Evolutionary conservation across 2,329 filamentous ascomycete species (phyloP).

Genomic region (Fusarium metavorans): DNA sequence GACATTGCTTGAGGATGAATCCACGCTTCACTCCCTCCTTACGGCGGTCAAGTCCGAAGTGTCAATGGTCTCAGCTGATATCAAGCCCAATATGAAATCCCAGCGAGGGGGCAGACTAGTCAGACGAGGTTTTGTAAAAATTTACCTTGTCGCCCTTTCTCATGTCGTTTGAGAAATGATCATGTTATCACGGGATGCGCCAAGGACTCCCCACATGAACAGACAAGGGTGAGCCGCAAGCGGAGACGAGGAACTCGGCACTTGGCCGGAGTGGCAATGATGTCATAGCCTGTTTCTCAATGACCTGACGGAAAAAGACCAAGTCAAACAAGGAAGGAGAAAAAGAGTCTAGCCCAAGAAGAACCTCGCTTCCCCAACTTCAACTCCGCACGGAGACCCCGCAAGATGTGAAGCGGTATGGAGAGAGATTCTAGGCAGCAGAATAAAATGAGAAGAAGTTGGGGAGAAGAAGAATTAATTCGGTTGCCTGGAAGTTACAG

Average conservation of each 20-base stretch:
- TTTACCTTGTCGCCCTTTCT: not conserved
- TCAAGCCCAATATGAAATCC: not conserved
- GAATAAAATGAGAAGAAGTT: slow-evolving; percentile 13
- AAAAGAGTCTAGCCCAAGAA: not conserved
- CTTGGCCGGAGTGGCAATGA: not conserved
- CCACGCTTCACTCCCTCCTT: not conserved
- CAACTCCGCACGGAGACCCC: slow-evolving; percentile 13
- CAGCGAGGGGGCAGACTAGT: not conserved
- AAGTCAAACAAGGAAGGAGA: not conserved
- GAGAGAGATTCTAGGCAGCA: slow-evolving; percentile 25
- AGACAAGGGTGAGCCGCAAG: not conserved
- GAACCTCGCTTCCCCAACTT: slow-evolving; percentile 1
- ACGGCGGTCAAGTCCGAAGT: not conserved
- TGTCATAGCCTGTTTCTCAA: not conserved
- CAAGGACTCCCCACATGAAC: not conserved
- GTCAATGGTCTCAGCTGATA: not conserved
- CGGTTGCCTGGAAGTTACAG: slow-evolving; percentile 21
- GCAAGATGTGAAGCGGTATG: not conserved
- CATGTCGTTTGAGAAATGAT: not conserved
- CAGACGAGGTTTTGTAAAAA: not conserved
- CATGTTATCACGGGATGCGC: not conserved
- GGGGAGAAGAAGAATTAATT: slow-evolving; percentile 6
- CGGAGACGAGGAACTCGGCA: not conserved
- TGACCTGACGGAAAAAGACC: not conserved
- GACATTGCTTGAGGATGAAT: not conserved